phyloP scores from a whole-genome alignment of 2,329 filamentous ascomycete genomes.

The Venturia oleaginea region DNA sequence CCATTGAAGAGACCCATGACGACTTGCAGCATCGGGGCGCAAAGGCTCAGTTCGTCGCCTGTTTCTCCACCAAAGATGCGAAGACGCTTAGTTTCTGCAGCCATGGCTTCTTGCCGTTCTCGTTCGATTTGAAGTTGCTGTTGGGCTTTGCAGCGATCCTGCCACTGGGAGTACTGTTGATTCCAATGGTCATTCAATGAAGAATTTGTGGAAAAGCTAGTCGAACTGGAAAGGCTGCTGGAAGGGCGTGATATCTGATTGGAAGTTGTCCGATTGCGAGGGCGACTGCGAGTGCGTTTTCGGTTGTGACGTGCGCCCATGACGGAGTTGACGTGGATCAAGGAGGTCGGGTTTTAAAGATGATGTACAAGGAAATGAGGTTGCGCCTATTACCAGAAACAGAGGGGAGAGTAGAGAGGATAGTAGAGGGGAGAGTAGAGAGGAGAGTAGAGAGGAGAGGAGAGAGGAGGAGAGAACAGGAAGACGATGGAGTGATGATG shows the following conservation, averaged over 20 bases:
- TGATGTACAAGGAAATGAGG: not conserved
- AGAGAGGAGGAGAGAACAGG: not conserved
- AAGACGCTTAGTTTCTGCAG: slow-evolving; percentile 16
- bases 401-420: not conserved
- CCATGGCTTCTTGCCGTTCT: slow-evolving; percentile 10
- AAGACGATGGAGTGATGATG: not conserved
- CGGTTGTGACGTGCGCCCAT: slow-evolving; percentile 38
- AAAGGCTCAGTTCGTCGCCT: slow-evolving; percentile 33
- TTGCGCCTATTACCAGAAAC: not conserved
- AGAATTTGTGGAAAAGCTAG: slow-evolving; percentile 25
- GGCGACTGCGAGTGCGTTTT: slow-evolving; percentile 34
- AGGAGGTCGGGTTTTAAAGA: not conserved
- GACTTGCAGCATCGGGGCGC: slow-evolving; percentile 38
- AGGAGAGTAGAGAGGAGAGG: no score
- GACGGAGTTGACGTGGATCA: not conserved
- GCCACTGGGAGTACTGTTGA: slow-evolving; percentile 29
- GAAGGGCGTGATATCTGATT: slow-evolving; percentile 18
- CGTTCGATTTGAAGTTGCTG: slow-evolving; percentile 11
- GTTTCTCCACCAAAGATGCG: slow-evolving; percentile 36
- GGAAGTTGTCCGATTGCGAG: slow-evolving; percentile 29
- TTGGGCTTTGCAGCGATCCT: slow-evolving; percentile 24
- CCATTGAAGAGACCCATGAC: slow-evolving; percentile 38
- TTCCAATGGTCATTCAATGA: slow-evolving; percentile 26
- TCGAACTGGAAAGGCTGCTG: slow-evolving; percentile 18
- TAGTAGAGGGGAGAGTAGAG: no score